Base-by-base conservation (phyloP, 1,284 basidiomycete genomes). In the Apiotrichum brassicae region DNA sequence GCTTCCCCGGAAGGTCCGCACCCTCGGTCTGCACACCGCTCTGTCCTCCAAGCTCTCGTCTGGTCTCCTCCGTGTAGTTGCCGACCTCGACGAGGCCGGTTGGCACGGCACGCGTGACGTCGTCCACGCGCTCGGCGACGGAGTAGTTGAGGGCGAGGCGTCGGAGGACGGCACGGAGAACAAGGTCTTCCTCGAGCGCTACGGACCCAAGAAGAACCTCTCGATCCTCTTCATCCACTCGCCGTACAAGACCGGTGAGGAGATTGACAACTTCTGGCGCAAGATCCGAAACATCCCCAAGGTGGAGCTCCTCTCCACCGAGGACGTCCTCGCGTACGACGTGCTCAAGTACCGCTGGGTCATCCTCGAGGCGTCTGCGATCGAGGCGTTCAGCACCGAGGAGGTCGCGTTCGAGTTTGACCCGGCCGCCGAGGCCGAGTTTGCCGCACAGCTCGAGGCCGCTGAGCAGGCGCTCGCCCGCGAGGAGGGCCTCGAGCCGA, bases 1-100 rank as follows among this genome's bases (percentile, higher is more conserved):
- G 56, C 79, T 97, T 14, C 87, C 88, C 9, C 81, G 90, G 53
- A 93, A 94, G 72, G 86, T 95, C 49, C 81, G 91, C 34, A 79
- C 89, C 64, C 85, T 97, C 78, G 93, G 92, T n/a, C 83, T 97
- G 79, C 82, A 87, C 23, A 84, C 90, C 37, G 89, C 89, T 1
- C 74, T 97, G 43, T 90, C 87, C 54, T 79, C 82, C 32, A 87
- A 90, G 69, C 76, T 93, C 62, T 79, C 80, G 60, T 85, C 90
- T 56, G 79, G 81, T 26, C 74, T 80, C 26, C 75, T 97, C 14
- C 83, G 86, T 43, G 79, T 95, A 34, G 86, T 94, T 58, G 75
- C 80, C 32, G 53, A 81, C 76, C 50, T 93, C 81, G 86, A 81
- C 80, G 32, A 81, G 77, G 68, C 56, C 6, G 39, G 52, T 28